Evolutionary conservation across 2,329 filamentous ascomycete species (phyloP).

Genomic region (Didymellaceae sp.): DNA sequence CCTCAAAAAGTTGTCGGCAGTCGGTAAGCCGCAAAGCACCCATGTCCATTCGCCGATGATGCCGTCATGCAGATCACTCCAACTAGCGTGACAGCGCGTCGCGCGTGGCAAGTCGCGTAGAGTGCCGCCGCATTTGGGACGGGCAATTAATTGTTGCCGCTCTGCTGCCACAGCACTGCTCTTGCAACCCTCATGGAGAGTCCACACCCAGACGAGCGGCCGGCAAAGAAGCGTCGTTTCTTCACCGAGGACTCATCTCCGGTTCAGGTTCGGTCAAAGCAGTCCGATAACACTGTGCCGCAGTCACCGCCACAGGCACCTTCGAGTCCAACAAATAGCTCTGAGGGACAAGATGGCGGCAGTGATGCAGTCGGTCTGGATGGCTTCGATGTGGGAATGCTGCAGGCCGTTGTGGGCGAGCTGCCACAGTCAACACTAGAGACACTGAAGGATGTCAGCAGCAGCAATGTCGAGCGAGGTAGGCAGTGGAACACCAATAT

Average conservation of each 20-base stretch:
- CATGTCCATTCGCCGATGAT: slow-evolving; percentile 30
- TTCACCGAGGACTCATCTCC: slow-evolving; percentile 61
- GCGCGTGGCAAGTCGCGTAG: slow-evolving; percentile 30
- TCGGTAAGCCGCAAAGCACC: slow-evolving; percentile 19
- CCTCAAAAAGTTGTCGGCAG: too few relatives aligned
- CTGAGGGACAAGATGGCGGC: slow-evolving; percentile 13
- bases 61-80: slow-evolving; percentile 33
- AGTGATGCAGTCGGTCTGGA: slow-evolving; percentile 24
- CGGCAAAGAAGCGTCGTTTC: slow-evolving; percentile 68
- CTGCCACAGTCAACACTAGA: slow-evolving; percentile 54
- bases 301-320: slow-evolving; percentile 41
- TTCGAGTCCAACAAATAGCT: slow-evolving; percentile 17
- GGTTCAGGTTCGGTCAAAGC: slow-evolving; percentile 21
- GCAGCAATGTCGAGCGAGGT: slow-evolving; percentile 61
- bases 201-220: slow-evolving; percentile 58
- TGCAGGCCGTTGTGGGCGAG: slow-evolving; percentile 65
- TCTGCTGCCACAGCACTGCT: background rate
- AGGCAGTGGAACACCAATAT: background rate
- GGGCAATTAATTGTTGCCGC: background rate
- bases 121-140: background rate
- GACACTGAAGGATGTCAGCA: slow-evolving; percentile 58
- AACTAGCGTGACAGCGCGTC: slow-evolving; percentile 41
- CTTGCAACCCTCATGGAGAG: slow-evolving; percentile 42
- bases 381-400: slow-evolving; percentile 62
- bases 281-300: slow-evolving; percentile 36